Conservation (phyloP, 2,329 filamentous ascomycete species). For the Fusarium pseudoanthophilum region DNA sequence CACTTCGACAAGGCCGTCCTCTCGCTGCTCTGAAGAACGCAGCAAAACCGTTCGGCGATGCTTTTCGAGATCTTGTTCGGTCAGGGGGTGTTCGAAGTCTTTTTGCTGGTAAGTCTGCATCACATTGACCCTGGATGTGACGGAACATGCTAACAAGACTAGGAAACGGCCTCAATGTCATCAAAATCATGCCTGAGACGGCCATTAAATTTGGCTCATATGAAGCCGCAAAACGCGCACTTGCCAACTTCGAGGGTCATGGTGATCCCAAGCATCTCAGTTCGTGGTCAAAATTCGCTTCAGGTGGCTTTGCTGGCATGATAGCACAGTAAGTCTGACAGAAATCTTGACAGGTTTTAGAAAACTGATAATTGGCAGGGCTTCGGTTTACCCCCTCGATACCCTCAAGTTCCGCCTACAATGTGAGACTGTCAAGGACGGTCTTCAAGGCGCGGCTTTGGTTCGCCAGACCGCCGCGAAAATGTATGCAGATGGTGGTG, state of each 20-base stretch:
- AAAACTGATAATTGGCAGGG: constrained; percentile 57
- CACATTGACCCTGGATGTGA: background rate
- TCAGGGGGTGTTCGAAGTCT: constrained; percentile 88
- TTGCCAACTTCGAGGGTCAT: constrained; percentile 89
- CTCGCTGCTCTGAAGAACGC: constrained; percentile 73
- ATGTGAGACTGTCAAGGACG: constrained; percentile 90
- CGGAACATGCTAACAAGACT: constrained; percentile 20
- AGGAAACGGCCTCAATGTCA: constrained; percentile 96
- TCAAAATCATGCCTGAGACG: constrained; percentile 99
- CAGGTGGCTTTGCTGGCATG: constrained; percentile 92
- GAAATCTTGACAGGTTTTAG: background rate
- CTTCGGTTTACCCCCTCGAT: constrained; percentile 94
- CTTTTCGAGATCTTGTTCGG: constrained; percentile 81
- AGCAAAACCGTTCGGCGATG: constrained; percentile 75
- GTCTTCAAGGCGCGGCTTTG: constrained; percentile 83
- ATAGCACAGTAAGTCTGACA: constrained; percentile 80
- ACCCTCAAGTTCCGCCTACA: constrained; percentile 86
- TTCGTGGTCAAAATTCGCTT: constrained; percentile 87
- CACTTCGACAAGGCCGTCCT: constrained; percentile 76
- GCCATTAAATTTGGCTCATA: constrained; percentile 99
- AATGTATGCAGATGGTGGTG: constrained; percentile 82
- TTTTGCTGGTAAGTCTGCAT: constrained; percentile 80
- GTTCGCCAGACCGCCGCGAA: constrained; percentile 85
- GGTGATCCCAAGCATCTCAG: constrained; percentile 82
- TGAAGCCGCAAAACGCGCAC: constrained; percentile 89